phyloP scores from a whole-genome alignment of 805 yeast genomes.

The Starmerella floricola region DNA sequence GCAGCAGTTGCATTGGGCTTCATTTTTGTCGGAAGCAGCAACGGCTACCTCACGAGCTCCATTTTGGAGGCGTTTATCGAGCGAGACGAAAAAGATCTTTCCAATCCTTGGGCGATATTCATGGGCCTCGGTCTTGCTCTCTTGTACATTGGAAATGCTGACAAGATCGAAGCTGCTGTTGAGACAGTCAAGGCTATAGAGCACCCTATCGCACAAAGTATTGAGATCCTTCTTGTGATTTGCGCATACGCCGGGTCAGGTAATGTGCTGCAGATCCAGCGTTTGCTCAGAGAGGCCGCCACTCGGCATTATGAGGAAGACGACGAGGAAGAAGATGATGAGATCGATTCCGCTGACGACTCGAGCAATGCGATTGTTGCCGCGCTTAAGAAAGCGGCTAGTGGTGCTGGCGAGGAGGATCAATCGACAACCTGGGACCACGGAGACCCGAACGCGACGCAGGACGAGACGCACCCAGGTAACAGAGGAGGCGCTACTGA shows the following conservation, averaged over 20 bases:
- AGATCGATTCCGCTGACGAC: constrained; percentile 24
- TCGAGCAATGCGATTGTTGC: constrained; percentile 5
- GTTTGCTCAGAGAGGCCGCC: constrained; percentile 76
- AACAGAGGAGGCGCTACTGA: constrained; percentile 20
- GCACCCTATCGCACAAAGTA: constrained; percentile 81
- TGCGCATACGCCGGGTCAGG: constrained; percentile 98
- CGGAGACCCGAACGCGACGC: background rate
- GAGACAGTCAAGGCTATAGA: constrained; percentile 92
- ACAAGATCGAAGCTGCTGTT: constrained; percentile 77
- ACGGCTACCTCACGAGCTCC: constrained; percentile 88
- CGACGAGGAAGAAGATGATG: constrained; percentile 46
- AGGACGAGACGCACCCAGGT: background rate
- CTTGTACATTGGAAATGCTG: constrained; percentile 85
- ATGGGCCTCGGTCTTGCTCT: constrained; percentile 86
- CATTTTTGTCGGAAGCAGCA: constrained; percentile 87
- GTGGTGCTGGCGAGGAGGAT: background rate
- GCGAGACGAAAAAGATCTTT: constrained; percentile 62
- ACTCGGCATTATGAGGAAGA: constrained; percentile 49
- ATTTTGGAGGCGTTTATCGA: constrained; percentile 83
- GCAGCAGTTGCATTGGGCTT: constrained; percentile 91
- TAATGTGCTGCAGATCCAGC: constrained; percentile 87
- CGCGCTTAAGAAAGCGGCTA: constrained; percentile 8
- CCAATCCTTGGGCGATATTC: constrained; percentile 78
- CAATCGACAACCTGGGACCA: background rate
- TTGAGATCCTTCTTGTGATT: constrained; percentile 78